Base-by-base conservation (phyloP, 352 stramenopile genomes). In the Stramenopiles sp. region DNA sequence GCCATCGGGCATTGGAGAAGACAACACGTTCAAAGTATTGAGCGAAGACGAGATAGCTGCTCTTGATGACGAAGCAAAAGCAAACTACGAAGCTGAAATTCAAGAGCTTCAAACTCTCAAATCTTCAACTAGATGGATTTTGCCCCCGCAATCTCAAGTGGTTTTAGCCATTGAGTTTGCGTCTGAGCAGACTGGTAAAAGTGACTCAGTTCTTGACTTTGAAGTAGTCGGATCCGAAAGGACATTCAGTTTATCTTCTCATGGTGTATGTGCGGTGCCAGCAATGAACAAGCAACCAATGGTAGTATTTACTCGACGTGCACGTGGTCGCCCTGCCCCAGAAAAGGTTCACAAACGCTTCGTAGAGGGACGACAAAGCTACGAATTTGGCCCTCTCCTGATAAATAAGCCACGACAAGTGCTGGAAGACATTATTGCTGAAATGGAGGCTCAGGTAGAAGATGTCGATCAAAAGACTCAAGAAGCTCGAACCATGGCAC, bases 301-400 rank as follows among this genome's bases (percentile, higher is more conserved):
- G 37, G 96, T 95, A 76, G 87, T 97, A 0, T 97, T 96, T 76
- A 97, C 96, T 91, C 86, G 84, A 49, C 86, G 91, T 6, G 79
- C 80, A 82, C 3, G 73, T 43, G 0, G 79, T 49, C 34, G 63
- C 33, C 32, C 75, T n/a, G 1, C 76, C 74, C 0, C 1, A 0
- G 86, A 91, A 30, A 75, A 80, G 1, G 83, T 93, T 12, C 80
- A 86, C 1, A 96, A 96, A 74, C 90, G 92, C n/a, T 97, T 90
- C 71, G 87, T 97, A 0, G 75, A 92, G 1, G 88, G 87, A 0
- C 87, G 83, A 68, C 88, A 88, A 53, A 81, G 86, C 74, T 97
- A 96, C 77, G 90, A 96, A 53, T 97, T 97, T 74, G 91, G 91
- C 0, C 90, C 91, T 1, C 82, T 97, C 4, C 85, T 96, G n/a